Conservation (phyloP, 192 early-diverging fungal species). For the Chytriomyces confervae region DNA sequence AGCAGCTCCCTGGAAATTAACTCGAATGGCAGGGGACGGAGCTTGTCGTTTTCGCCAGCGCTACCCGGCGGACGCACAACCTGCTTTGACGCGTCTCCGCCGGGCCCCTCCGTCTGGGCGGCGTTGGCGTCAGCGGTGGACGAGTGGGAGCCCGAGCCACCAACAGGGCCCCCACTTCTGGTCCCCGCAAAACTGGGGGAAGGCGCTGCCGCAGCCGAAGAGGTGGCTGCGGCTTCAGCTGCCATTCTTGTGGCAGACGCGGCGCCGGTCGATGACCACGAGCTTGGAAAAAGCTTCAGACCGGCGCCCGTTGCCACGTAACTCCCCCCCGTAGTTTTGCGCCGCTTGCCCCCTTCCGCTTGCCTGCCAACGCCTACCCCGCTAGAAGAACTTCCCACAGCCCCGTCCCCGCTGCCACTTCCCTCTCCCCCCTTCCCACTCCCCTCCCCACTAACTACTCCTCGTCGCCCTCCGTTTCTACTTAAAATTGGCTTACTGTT, state of each 20-base stretch:
- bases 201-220: neutral
- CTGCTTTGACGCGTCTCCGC: too few relatives aligned
- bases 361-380: neutral
- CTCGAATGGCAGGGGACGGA: conserved; percentile 13
- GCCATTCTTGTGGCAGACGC: neutral
- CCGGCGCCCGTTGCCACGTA: too few relatives aligned
- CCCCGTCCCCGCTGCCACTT: neutral
- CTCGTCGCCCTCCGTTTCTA: too few relatives aligned
- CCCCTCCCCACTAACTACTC: too few relatives aligned
- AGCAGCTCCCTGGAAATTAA: conserved; percentile 14
- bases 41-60: conserved; percentile 13
- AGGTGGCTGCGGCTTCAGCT: neutral
- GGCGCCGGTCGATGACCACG: neutral
- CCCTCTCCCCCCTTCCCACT: neutral
- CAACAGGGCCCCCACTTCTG: too few relatives aligned
- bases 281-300: neutral
- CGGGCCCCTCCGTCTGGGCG: too few relatives aligned
- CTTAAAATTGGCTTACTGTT: too few relatives aligned
- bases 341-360: neutral
- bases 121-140: too few relatives aligned
- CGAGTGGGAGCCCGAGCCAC: too few relatives aligned
- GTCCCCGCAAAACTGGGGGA: neutral
- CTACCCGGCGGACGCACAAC: neutral
- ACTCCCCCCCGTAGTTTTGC: too few relatives aligned
- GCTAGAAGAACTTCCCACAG: neutral